phyloP scores from a whole-genome alignment of 2,329 filamentous ascomycete species.

The Aspergillus ustus region DNA sequence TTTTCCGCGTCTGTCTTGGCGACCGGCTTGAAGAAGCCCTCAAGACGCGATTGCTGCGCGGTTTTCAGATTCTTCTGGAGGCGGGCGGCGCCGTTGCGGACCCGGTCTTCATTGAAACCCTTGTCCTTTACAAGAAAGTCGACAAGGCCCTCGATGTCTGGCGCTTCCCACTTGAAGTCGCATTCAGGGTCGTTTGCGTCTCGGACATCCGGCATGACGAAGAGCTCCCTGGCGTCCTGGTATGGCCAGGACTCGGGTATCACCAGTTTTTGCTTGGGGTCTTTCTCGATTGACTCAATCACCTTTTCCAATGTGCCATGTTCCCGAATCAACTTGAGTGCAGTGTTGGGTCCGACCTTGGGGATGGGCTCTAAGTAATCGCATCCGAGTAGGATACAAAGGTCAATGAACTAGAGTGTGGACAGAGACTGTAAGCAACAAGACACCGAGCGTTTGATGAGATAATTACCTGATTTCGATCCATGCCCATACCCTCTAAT shows the following conservation, averaged over 20 bases:
- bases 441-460: background rate
- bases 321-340: conserved; percentile 91
- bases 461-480: conserved; percentile 71
- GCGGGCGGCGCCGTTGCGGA: conserved; percentile 75
- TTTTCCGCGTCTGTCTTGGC: conserved; percentile 88
- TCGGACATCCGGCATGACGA: conserved; percentile 88
- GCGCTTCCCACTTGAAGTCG: conserved; percentile 97
- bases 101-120: conserved; percentile 94
- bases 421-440: background rate
- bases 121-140: conserved; percentile 92
- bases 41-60: conserved; percentile 85
- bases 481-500: conserved; percentile 85
- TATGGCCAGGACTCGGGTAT: conserved; percentile 98
- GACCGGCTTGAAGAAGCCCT: conserved; percentile 95
- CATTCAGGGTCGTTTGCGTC: conserved; percentile 81
- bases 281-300: conserved; percentile 76
- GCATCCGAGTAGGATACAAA: conserved; percentile 96
- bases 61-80: conserved; percentile 90
- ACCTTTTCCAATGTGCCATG: conserved; percentile 86
- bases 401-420: conserved; percentile 79
- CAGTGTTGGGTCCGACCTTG: conserved; percentile 89
- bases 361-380: conserved; percentile 97
- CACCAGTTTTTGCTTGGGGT: conserved; percentile 77
- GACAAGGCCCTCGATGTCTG: conserved; percentile 86
- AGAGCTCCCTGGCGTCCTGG: conserved; percentile 86